phyloP scores from a whole-genome alignment of 768 basidiomycete species.

The Mycena galericulata region DNA sequence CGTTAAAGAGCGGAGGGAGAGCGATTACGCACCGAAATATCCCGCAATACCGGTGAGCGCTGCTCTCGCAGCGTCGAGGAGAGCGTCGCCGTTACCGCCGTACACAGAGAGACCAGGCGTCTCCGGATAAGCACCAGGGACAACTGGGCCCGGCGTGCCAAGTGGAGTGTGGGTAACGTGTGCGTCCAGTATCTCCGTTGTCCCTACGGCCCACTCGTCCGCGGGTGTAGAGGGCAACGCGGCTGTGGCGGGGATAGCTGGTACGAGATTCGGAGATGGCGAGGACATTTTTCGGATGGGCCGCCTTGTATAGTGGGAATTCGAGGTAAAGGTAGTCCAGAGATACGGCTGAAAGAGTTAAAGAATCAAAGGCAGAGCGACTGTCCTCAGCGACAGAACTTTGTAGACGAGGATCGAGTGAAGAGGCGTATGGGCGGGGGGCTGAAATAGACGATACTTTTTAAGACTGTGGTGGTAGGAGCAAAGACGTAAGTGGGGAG shows the following conservation, averaged over 20 bases:
- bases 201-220: background rate
- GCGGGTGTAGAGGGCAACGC: slow-evolving; percentile 9
- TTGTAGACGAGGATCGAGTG: no score
- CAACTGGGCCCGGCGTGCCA: background rate
- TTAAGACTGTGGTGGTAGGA: no score
- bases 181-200: background rate
- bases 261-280: background rate
- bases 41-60: slow-evolving; percentile 11
- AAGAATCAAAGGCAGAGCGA: no score
- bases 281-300: background rate
- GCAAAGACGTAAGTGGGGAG: no score
- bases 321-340: background rate
- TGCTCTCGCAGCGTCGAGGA: slow-evolving; percentile 2
- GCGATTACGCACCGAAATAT: slow-evolving; percentile 17
- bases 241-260: background rate
- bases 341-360: no score
- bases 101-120: background rate
- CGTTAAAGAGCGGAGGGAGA: background rate
- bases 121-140: slow-evolving; percentile 4
- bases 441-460: no score
- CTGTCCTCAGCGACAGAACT: no score
- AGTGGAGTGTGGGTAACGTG: background rate
- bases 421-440: no score
- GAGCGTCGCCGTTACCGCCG: background rate
- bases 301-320: background rate